Conservation (phyloP, 164 flowering plant species). For the Pachysandra terminalis region DNA sequence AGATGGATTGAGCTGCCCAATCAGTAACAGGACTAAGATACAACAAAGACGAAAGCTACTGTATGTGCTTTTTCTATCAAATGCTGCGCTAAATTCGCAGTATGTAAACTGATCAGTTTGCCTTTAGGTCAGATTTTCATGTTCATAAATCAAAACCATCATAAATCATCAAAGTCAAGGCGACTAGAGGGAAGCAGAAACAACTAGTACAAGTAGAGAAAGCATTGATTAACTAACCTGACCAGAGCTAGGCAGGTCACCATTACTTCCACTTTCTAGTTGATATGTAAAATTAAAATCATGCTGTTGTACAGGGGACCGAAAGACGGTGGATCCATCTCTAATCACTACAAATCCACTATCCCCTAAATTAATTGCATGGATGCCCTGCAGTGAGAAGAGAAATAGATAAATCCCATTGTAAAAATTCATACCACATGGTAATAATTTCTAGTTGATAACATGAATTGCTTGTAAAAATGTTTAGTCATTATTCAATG, state of each 20-base stretch:
- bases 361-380: conserved; percentile 73
- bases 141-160: too few species aligned
- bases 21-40: too few species aligned
- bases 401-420: neutral
- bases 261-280: conserved; percentile 40
- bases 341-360: conserved; percentile 69
- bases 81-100: too few species aligned
- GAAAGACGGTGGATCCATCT: conserved; percentile 53
- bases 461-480: too few species aligned
- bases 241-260: conserved; percentile 68
- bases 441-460: too few species aligned
- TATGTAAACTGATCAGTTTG: too few species aligned
- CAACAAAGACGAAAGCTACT: too few species aligned
- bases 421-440: too few species aligned
- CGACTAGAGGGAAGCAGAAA: neutral
- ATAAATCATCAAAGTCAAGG: neutral
- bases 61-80: too few species aligned
- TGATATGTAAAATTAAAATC: conserved; percentile 72
- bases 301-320: conserved; percentile 69
- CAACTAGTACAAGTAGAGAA: neutral
- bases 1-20: too few species aligned
- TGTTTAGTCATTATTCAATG: too few species aligned
- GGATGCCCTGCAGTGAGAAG: conserved; percentile 39
- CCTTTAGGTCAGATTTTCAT: too few species aligned
- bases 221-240: conserved; percentile 38